These are phyloP conservation scores for Sextonia rubra DNA, from an alignment of 164 flowering plant genomes.

Conservation along the genomic window DNA sequence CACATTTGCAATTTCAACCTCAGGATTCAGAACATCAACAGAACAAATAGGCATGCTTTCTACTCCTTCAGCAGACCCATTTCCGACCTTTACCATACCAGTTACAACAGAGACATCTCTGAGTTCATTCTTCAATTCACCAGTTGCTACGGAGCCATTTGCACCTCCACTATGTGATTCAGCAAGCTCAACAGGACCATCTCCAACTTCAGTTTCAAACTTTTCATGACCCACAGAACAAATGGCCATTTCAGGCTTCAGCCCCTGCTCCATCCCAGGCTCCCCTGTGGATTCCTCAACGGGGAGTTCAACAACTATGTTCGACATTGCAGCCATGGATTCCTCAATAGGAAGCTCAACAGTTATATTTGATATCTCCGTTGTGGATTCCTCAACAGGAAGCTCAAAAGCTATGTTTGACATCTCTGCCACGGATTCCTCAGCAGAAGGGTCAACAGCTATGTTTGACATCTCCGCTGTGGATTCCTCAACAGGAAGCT, in stretches of 20 bases:
- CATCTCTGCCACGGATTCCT: too few species aligned
- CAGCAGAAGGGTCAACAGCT: too few species aligned
- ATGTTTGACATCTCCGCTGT: background rate
- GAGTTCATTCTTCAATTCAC: slow-evolving; percentile 4
- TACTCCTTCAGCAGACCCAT: background rate
- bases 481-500: background rate
- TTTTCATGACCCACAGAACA: slow-evolving; percentile 4
- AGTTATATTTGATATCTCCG: background rate
- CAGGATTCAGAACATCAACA: slow-evolving; percentile 1
- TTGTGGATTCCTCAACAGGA: too few species aligned
- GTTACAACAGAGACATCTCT: slow-evolving; percentile 3
- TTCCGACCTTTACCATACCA: background rate
- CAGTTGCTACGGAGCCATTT: slow-evolving; percentile 5
- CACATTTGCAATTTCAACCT: slow-evolving; percentile 7
- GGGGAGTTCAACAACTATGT: slow-evolving; percentile 1
- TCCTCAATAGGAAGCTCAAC: background rate
- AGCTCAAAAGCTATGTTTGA: too few species aligned
- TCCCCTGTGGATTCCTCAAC: background rate
- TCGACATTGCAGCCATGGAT: too few species aligned
- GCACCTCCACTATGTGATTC: slow-evolving; percentile 6
- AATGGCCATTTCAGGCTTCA: background rate
- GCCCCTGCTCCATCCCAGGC: background rate
- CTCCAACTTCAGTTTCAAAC: background rate
- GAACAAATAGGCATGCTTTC: background rate
- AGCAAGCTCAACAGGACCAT: background rate